Evolutionary conservation across 2,329 filamentous ascomycete species (phyloP), one percentile per base, ranked within the genome.

Genomic region (Verticillium tricorpus): DNA sequence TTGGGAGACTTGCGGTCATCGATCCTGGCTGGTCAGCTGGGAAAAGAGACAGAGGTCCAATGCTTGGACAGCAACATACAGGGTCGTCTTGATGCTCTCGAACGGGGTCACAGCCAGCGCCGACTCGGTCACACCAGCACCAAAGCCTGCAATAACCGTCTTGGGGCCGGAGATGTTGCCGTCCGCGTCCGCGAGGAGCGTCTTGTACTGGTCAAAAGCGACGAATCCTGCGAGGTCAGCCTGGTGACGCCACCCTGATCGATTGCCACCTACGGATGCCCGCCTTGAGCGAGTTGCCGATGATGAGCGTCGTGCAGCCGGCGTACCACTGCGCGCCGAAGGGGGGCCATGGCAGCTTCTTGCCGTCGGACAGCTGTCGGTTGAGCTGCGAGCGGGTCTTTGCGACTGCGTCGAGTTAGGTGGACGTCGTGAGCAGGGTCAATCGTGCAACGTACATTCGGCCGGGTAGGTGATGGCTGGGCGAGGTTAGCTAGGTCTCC

Each of bases 321-420:
- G 95, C 94, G 76, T 99, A 99, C 95, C 95, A 99, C 76, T 96
- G 92, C 69, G 79, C 82, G 57, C 95, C 95, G 71, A 98, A 98
- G 12, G 92, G 91, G 54, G 95, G 95, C 91, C 92, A 97, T 60
- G 94, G 93, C 34, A 97, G 85, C 80, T 96, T 97, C 81, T 96
- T 82, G 56, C 89, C 89, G 61, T 90, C 88, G 57, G 90, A 82
- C 70, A 98, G 82, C 69, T 89, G 87, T 68, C 89, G 87, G 76
- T 99, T 99, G 71, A 99, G 88, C 77, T 98, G 95, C 61, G 91
- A 91, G 69, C 95, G 85, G 60, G 95, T 98, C 81, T 98, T 98
- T 70, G 94, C 94, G 79, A 98, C 89, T 92, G 72, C 62, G 40
- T 56, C 15, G 55, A 12, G 28, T 58, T 62, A 60, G 40, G 19